A percentile compares a stretch with the other conserved stretches of the same genome.
Conservation (phyloP, 208 protist species). For the Leishmania braziliensis region DNA sequence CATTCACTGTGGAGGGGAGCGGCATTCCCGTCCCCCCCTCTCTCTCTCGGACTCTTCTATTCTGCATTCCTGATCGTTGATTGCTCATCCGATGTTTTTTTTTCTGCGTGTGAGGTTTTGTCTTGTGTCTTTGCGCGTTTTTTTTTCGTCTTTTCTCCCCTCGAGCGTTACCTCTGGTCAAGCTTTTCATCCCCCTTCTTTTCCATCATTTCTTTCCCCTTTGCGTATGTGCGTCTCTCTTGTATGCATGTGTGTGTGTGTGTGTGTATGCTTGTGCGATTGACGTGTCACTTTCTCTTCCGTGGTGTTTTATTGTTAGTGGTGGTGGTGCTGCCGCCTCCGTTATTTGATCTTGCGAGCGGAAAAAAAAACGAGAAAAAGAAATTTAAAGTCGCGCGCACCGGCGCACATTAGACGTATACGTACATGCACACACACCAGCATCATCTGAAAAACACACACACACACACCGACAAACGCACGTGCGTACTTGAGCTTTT, state of each 20-base stretch:
- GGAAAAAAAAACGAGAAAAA: neutral
- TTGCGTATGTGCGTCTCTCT: neutral
- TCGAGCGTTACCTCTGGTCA: neutral
- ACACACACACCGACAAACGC: neutral
- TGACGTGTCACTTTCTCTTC: neutral
- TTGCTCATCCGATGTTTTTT: neutral
- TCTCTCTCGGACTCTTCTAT: neutral
- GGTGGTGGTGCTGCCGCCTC: neutral
- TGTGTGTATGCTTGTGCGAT: neutral
- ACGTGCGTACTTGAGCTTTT: neutral
- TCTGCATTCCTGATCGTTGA: neutral
- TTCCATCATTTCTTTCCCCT: neutral
- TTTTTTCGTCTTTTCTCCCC: neutral
- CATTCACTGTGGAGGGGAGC: no score
- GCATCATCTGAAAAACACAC: neutral
- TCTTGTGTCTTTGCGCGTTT: neutral
- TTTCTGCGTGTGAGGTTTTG: neutral
- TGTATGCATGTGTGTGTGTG: neutral
- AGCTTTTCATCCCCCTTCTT: no score
- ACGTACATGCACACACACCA: slow-evolving; percentile 1
- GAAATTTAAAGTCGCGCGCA: neutral
- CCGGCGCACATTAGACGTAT: neutral
- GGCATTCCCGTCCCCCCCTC: neutral
- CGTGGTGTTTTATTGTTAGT: neutral
- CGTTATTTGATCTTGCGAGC: no score